Percentiles rank a stretch among this genome's conserved stretches.
These are phyloP conservation scores for Picea glauca DNA, from an alignment of 75 land plant species.

Conservation along the genomic window DNA sequence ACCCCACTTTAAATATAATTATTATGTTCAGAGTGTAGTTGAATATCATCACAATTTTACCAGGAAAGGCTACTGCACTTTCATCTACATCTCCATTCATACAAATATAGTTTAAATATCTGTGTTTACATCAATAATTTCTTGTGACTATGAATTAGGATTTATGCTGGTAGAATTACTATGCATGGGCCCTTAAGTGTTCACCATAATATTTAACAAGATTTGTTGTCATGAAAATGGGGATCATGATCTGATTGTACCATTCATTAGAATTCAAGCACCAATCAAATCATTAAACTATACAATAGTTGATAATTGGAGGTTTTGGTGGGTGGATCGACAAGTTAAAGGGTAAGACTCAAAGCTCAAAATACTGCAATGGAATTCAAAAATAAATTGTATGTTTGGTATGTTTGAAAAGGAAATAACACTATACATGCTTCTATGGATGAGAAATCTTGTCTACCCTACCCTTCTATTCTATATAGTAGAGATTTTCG, in stretches of 20 bases:
- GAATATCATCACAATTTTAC: no score
- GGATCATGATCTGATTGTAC: constrained; percentile 56
- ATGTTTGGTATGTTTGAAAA: not conserved
- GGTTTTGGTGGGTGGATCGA: constrained; percentile 47
- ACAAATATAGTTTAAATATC: no score
- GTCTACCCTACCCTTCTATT: no score
- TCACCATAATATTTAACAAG: not conserved
- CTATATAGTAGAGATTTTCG: no score
- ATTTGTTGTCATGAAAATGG: constrained; percentile 31
- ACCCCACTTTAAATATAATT: no score
- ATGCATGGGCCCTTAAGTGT: not conserved
- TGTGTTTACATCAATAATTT: no score
- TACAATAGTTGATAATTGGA: constrained; percentile 39
- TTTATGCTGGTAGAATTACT: not conserved
- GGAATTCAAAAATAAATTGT: not conserved
- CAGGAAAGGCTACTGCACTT: no score
- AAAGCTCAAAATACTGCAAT: no score
- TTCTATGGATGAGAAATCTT: no score
- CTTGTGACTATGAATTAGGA: constrained; percentile 15
- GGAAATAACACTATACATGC: not conserved
- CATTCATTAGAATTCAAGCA: constrained; percentile 45
- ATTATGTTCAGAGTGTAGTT: no score
- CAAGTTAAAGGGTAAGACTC: constrained; percentile 62
- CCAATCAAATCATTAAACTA: constrained; percentile 48
- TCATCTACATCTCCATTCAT: no score